Evolutionary conservation across 2,329 filamentous ascomycete genomes (phyloP), one percentile per base, ranked within the genome.

Genomic region (Bipolaris cookei): DNA sequence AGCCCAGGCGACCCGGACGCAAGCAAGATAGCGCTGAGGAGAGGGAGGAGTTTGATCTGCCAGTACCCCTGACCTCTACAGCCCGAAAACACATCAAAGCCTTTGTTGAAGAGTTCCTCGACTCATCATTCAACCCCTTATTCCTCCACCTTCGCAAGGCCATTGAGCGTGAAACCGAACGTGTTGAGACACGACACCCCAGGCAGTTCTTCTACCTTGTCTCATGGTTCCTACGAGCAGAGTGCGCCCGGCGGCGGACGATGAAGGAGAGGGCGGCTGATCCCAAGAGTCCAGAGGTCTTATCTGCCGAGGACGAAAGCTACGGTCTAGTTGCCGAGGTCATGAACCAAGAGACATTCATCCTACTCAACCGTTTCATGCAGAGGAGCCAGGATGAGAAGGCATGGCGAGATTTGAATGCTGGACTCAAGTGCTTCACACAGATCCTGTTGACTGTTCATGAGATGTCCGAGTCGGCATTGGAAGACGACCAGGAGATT

Each of bases 401-500:
- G 73, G 87, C 88, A 58, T 97, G 93, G 93, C 86, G 87, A 52
- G 90, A 96, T 66, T 78, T 98, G 14, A 91, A 92, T 53, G 89
- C 94, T 0, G 88, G 90, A 45, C 95, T 98, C 88, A 88, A 91
- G 53, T 97, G 93, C 72, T 96, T 97, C 72, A 98, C 93, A 0
- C 93, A 98, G 72, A 95, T 98, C 64, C 82, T 97, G 18, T 83
- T 97, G 23, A 97, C 93, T 0, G 90, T 98, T 2, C 92, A 97
- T 69, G 91, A 96, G 59, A 98, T 99, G 93, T 83, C 88, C 1
- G 87, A 90, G 44, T 95, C 91, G 1, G 84, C 86, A 0, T 84
- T 91, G 28, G 93, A 97, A 61, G 93, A 97, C n/a, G 91, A 99
- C 65, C 90, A 96, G 71, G 95, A 98, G 67, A 98, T 99, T 73